These are phyloP conservation scores for Thielaviopsis musarum DNA, from an alignment of 2,329 filamentous ascomycete genomes.

Conservation along the genomic window DNA sequence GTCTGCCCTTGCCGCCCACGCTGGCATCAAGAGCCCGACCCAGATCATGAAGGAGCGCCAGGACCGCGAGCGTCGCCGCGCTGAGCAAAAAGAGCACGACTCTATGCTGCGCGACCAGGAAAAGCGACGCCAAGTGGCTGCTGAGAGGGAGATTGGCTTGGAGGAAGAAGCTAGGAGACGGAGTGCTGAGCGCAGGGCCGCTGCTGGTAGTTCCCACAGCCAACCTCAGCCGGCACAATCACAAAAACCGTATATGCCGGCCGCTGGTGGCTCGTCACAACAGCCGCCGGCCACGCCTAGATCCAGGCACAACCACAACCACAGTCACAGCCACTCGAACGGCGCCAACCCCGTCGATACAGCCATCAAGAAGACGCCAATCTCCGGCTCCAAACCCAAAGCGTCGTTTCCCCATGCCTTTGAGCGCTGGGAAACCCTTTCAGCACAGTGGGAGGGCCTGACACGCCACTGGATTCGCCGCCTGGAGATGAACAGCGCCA, in stretches of 20 bases:
- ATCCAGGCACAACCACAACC: slow-evolving; percentile 11
- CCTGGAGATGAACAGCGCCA: slow-evolving; percentile 76
- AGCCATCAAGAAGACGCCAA: slow-evolving; percentile 21
- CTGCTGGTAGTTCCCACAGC: slow-evolving; percentile 20
- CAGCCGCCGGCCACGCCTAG: slow-evolving; percentile 12
- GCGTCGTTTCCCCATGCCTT: slow-evolving; percentile 91
- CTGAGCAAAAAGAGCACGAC: slow-evolving; percentile 47
- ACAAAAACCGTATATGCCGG: slow-evolving; percentile 13
- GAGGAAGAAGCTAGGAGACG: slow-evolving; percentile 38
- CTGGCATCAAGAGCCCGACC: slow-evolving; percentile 64
- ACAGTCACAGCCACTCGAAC: slow-evolving; percentile 15
- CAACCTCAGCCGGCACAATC: slow-evolving; percentile 11
- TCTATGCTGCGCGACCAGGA: slow-evolving; percentile 28
- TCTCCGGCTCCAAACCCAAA: slow-evolving; percentile 19
- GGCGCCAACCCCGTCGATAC: slow-evolving; percentile 13
- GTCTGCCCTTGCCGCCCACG: slow-evolving; percentile 20
- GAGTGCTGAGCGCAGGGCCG: slow-evolving; percentile 44
- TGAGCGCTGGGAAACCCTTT: slow-evolving; percentile 91
- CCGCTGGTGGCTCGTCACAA: slow-evolving; percentile 10
- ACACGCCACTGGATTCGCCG: slow-evolving; percentile 95
- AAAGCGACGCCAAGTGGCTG: slow-evolving; percentile 34
- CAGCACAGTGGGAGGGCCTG: slow-evolving; percentile 93
- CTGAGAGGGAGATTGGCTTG: slow-evolving; percentile 37
- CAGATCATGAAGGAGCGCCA: slow-evolving; percentile 77
- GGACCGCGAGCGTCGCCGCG: slow-evolving; percentile 58